Evolutionary conservation across 495 filamentous ascomycete genomes (phyloP), one percentile per base, ranked within the genome.

Genomic region (Stereocaulon alpinum): DNA sequence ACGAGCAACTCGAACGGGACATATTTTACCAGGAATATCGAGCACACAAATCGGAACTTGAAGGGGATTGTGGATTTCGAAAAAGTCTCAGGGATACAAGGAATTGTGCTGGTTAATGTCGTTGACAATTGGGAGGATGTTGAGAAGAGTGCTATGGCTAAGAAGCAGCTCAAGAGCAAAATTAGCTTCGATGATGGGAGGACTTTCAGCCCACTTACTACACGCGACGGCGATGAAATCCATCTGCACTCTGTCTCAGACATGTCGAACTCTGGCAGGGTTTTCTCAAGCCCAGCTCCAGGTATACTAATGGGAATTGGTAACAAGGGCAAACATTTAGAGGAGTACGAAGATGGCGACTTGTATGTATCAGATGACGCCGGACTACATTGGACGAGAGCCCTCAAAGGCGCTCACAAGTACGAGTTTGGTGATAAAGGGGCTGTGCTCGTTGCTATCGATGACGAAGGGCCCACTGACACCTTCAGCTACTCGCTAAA

Each of bases 1-100:
- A 92, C 88, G 10, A 96, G 92, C 67, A 97, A 97, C 64, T 95
- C 89, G 20, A 93, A 96, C 66, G 93, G 93, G 45, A 95, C 91
- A 2, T 96, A 94, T 68, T 98, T 96, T 70, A 90, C 82, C 0
- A 81, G 85, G 56, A 96, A 96, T 67, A 82, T 89, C 54, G 86
- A 92, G 65, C 82, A 96, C 68, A 96, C 91, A 32, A 97, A 98
- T 71, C 84, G 90, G 54, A 82, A 88, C 67, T 29, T 56, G 14
- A 64, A 71, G 4, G 88, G 87, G 6, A 76, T 79, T 29, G 90
- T 97, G 43, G 93, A 97, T 69, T 98, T 97, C 65, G 93, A 98
- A 68, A 92, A 94, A 70, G 81, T 97, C 48, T 75, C 84, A 42
- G 82, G 82, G 52, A 90, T 98, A 45, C 90, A 97, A 68, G 93